Evolutionary conservation across 2,329 filamentous ascomycete genomes (phyloP).

Genomic region (Beauveria scarabaeidicola): DNA sequence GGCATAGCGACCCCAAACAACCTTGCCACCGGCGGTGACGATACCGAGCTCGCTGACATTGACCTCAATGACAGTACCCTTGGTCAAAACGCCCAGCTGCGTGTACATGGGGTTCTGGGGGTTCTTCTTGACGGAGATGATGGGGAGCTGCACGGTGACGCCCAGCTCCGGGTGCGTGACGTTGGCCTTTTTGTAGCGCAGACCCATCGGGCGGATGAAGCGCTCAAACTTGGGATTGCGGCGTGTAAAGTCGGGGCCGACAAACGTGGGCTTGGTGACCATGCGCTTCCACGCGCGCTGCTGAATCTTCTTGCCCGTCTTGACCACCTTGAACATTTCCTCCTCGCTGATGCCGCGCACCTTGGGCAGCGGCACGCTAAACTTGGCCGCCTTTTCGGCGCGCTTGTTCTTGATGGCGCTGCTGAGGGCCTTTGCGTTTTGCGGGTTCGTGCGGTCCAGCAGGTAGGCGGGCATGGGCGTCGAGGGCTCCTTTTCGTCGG

Average conservation of each 20-base stretch:
- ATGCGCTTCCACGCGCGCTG: constrained; percentile 76
- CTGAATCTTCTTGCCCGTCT: constrained; percentile 88
- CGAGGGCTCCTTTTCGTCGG: constrained; percentile 66
- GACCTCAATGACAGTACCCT: constrained; percentile 75
- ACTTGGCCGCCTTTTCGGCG: constrained; percentile 86
- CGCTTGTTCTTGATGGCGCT: constrained; percentile 94
- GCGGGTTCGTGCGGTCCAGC: constrained; percentile 66
- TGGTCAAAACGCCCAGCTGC: constrained; percentile 80
- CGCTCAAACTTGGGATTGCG: constrained; percentile 71
- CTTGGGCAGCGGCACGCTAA: constrained; percentile 85
- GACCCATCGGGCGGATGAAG: constrained; percentile 42
- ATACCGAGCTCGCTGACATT: constrained; percentile 89
- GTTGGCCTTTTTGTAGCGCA: constrained; percentile 44
- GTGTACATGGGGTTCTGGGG: constrained; percentile 87
- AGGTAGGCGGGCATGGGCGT: constrained; percentile 88
- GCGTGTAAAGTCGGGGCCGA: constrained; percentile 82
- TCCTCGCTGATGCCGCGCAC: constrained; percentile 86
- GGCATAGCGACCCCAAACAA: constrained; percentile 83
- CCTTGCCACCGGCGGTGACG: constrained; percentile 84
- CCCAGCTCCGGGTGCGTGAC: constrained; percentile 67
- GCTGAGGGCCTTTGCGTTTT: constrained; percentile 59
- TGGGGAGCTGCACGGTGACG: constrained; percentile 81
- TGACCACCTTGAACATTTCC: constrained; percentile 96
- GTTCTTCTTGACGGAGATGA: constrained; percentile 57
- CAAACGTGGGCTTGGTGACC: constrained; percentile 59